Evolutionary conservation across 257 asterid species (phyloP), one percentile per base, ranked within the genome.

Genomic region (Solanum clarkiae): DNA sequence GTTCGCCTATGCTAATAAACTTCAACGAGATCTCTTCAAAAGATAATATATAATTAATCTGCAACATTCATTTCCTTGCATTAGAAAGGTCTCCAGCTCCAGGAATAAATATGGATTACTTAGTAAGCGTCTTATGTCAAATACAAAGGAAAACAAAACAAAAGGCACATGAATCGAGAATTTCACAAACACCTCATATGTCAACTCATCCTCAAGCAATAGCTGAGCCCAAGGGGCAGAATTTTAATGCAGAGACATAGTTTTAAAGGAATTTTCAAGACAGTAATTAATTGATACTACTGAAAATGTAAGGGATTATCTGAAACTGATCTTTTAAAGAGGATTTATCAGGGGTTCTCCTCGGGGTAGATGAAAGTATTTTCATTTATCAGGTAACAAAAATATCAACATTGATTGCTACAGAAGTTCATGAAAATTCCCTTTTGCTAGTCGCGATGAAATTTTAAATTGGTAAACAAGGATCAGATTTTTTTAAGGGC

Each of bases 1-100:
- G 99, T 87, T 96, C 99, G 7, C 99, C 94, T 55, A 96, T 93
- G 96, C 94, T 91, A 85, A 96, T 94, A 88, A 96, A 96, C 96
- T 92, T 96, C 95, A 96, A 88, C 17, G 97, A 90, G 88, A 95
- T 95, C 93, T 95, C 99, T 88, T 96, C 99, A 89, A 96, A 95
- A 86, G 99, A 95, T 85, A 96, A 84, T 45, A 93, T 93, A 92
- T 92, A 95, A 87, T 92, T 94, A 84, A 96, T 95, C 99, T 96
- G 97, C 95, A 92, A 91, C 86, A 88, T 53, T 87, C 47, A 90
- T 60, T 80, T 85, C 85, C 80, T 44, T 83, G 88, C 53, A 86
- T 91, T 85, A 90, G 55, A 66, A 86, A 84, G 85, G 56, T 68
- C 82, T 26, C 83, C 83, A 65, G 80, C 66, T 59, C 55, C 12